Evolutionary conservation across 768 basidiomycete genomes (phyloP), one percentile per base, ranked within the genome.

Genomic region (Suillus lakei): DNA sequence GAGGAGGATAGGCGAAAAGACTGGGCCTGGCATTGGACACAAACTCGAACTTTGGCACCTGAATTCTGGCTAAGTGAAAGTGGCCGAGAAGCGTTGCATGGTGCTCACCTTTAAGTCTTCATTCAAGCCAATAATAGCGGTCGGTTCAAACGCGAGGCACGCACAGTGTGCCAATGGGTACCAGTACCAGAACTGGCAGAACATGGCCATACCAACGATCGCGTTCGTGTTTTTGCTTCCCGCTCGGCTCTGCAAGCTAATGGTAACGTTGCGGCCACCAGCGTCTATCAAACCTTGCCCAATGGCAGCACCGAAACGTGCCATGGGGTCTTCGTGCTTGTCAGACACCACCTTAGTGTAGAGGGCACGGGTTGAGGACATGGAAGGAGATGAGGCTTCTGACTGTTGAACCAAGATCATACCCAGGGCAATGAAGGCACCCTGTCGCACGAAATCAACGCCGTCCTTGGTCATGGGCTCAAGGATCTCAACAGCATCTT

Each of bases 181-280:
- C 98, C 98, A 99, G 77, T 99, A 99, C 98, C 98, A 99, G 80
- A 99, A 99, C 77, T 99, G 98, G 72, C 93, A 93, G 82, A 99
- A 99, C 74, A 99, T 79, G 21, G 92, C 89, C 92, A 99, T 96
- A n/a, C 98, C 98, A 39, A 99, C 95, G 68, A 99, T 93, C 3
- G 97, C 95, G 55, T 86, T 93, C 69, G 96, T 96, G 76, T 98
- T 97, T 69, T 88, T 86, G 69, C 91, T 96, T 10, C 98, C 98
- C 2, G 95, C 95, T 66, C 93, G 88, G 74, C 95, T 98, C 75
- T 96, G 92, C 63, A 99, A 80, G 72, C 89, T 95, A 74, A 99
- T 95, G 13, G 96, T 98, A 61, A 92, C 95, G 73, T 99, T 99
- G 54, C 97, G 84, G 28, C 98, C 98, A 56, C 98, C 97, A 34